Evolutionary conservation across 441 rosid species (phyloP), one percentile per base, ranked within the genome.

Genomic region (Aleurites moluccanus): DNA sequence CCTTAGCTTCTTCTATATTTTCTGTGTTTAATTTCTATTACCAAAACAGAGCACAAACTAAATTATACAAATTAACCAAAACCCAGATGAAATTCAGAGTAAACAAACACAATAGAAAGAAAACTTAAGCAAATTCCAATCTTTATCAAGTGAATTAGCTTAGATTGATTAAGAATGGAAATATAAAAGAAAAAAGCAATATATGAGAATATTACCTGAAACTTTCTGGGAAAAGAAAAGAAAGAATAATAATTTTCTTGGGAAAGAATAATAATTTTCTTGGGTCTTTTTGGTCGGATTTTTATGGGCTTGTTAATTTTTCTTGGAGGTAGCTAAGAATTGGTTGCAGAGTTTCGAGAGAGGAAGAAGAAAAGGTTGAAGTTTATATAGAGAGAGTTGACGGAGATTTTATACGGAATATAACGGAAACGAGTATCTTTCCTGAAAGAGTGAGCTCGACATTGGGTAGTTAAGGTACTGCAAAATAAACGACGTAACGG

Each of bases 381-480:
- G 23, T 49, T 16, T 50, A 68, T 68, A 50, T 27, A 67, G 57
- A 67, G 70, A 8, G 40, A 47, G 72, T 30, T 68, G 44, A 68
- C 72, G 60, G 60, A 30, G 44, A 28, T 1, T 57, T 23, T 15
- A 66, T 21, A 21, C 2, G 52, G 69, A 23, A 45, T 27, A 21
- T 15, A 18, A 67, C 57, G 70, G 70, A 47, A 44, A 25, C 57
- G 57, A 47, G 57, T 27, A 35, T 27, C n/a, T n/a, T n/a, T n/a
- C n/a, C n/a, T 15, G 15, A n/a, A 9, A 64, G 67, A 38, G 14
- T 10, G 13, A 16, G 38, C 10, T 27, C 2, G 3, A 25, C 0
- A 2, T 4, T 0, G 23, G 71, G 40, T 47, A 6, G 14, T 67
- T 27, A 49, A 25, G 28, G 44, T 8, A 67, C 71, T 15, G 44